Evolutionary conservation across 192 early-diverging fungal genomes (phyloP), one percentile per base, ranked within the genome.

Genomic region (Lunasporangiospora selenospora): DNA sequence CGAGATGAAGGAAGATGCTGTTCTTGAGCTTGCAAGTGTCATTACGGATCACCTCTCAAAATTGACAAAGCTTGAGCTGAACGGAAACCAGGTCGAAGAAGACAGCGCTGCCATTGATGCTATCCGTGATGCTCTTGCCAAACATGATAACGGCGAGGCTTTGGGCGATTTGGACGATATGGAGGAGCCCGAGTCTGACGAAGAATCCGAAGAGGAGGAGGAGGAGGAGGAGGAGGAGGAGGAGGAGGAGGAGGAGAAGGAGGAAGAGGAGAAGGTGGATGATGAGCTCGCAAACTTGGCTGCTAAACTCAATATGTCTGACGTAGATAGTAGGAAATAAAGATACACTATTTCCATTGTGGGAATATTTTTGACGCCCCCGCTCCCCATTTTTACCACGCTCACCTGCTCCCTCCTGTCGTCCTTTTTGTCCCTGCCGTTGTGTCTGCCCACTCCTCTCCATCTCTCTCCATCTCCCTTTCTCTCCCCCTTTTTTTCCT

Each of bases 161-260:
- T 76, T 99, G 42, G 95, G 92, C 38, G 96, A 96, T 53, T 78
- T 99, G 36, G 95, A 97, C 53, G 97, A 99, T 56, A 99, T 99
- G 95, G 94, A 96, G 65, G 87, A 92, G 51, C 59, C 83, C 1
- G 86, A 88, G 6, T 84, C 87, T 38, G 89, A 87, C 10, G 90
- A 91, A 13, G 91, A 91, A 13, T 85, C 85, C 4, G 90, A 86
- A 27, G 80, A 80, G 7, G 83, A 84, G 5, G 82, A 84, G 19
- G 84, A 86, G 9, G 78, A 80, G 7, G 79, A 84, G 4, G 78
- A 85, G 42, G 77, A 76, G 11, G 77, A 80, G 11, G 75, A 84
- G 30, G 78, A 77, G 21, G 81, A 81, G 8, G 62, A 75, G 31
- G 70, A 75, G 41, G 51, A 64, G 21, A 53, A 55, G 16, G 66